A percentile compares a stretch with the other conserved stretches of the same genome.
Evolutionary conservation across 2,329 filamentous ascomycete genomes (phyloP).

Genomic region (Blastomyces silverae): DNA sequence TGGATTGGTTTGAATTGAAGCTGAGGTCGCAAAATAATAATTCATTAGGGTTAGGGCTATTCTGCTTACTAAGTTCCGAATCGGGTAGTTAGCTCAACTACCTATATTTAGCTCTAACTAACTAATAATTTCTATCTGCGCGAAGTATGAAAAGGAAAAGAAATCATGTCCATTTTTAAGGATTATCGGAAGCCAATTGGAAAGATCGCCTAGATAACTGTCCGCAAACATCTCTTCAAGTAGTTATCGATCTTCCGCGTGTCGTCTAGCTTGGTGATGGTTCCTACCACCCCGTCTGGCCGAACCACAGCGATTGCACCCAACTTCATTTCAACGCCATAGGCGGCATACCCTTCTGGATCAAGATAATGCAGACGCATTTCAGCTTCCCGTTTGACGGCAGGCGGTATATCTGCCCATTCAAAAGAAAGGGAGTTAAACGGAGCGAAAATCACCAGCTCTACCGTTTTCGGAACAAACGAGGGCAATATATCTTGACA

Average conservation of each 20-base stretch:
- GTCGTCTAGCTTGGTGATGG: constrained; percentile 25
- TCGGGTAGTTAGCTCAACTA: too few species aligned
- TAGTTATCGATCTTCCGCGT: constrained; percentile 23
- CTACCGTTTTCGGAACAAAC: constrained; percentile 3
- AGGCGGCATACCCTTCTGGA: constrained; percentile 2
- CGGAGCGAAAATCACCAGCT: constrained; percentile 1
- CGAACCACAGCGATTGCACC: constrained; percentile 32
- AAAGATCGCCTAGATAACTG: background rate
- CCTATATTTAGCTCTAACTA: background rate
- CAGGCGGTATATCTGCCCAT: constrained; percentile 6
- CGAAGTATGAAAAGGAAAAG: too few species aligned
- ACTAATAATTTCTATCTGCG: background rate
- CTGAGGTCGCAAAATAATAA: too few species aligned
- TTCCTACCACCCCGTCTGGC: constrained; percentile 34
- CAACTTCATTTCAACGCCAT: constrained; percentile 3
- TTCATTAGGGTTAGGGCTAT: background rate
- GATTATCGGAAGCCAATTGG: background rate
- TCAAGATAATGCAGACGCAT: constrained; percentile 11
- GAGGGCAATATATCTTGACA: constrained; percentile 4
- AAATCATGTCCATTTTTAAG: background rate
- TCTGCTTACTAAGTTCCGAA: background rate
- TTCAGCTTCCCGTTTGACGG: constrained; percentile 8
- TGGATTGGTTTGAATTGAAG: too few species aligned
- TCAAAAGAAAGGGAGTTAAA: constrained; percentile 4
- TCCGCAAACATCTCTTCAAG: constrained; percentile 18